A percentile compares a stretch with the other conserved stretches of the same genome.
These are phyloP conservation scores for Sabuloglossum arenarium DNA, from an alignment of 495 filamentous ascomycete genomes.

Conservation along the genomic window DNA sequence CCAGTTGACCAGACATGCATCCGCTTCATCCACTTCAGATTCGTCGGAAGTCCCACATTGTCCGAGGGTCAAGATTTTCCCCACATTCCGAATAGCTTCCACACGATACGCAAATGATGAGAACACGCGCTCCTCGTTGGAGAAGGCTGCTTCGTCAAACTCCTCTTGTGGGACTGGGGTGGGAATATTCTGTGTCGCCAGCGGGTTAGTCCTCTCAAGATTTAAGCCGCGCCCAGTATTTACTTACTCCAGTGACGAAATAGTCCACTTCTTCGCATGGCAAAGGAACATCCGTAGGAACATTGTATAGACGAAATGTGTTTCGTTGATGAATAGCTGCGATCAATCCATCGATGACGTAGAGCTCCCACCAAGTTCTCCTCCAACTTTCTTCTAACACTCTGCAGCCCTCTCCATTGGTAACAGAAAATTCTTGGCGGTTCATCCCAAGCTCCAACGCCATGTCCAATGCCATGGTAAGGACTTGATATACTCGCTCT, in stretches of 20 bases:
- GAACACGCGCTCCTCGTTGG: constrained; percentile 37
- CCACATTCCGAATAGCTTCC: constrained; percentile 19
- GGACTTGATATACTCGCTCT: constrained; percentile 39
- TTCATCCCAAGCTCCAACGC: constrained; percentile 62
- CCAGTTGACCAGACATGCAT: constrained; percentile 66
- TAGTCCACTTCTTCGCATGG: constrained; percentile 65
- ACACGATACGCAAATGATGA: constrained; percentile 65
- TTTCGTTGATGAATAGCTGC: constrained; percentile 20
- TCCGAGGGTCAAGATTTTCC: background rate
- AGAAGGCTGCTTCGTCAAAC: constrained; percentile 49
- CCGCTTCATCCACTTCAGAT: constrained; percentile 28
- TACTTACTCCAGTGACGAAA: constrained; percentile 13
- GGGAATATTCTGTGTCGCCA: constrained; percentile 32
- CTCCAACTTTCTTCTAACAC: constrained; percentile 57
- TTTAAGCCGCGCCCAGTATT: background rate
- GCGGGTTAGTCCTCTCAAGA: background rate
- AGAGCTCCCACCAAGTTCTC: constrained; percentile 85
- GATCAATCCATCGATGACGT: constrained; percentile 44
- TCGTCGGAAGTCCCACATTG: constrained; percentile 9
- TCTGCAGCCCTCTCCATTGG: constrained; percentile 25
- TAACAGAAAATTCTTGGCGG: constrained; percentile 26
- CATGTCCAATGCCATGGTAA: constrained; percentile 42
- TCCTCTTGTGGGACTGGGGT: constrained; percentile 39
- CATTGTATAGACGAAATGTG: constrained; percentile 17
- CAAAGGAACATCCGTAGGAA: constrained; percentile 23